Evolutionary conservation across 306 rosid species (phyloP), one percentile per base, ranked within the genome.

Genomic region (Castanea mollissima): DNA sequence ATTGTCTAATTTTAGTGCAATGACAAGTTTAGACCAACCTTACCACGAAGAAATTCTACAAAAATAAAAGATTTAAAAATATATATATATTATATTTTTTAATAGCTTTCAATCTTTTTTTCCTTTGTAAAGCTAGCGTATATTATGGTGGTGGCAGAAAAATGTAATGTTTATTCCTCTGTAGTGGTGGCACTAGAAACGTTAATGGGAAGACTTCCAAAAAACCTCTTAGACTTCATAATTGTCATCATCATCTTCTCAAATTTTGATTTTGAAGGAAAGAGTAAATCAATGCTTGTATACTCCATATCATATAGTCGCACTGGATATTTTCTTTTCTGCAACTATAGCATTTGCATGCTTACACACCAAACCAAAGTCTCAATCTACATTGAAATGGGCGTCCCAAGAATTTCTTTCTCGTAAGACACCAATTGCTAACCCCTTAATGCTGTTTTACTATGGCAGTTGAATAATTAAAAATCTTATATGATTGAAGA

Each of bases 101-200:
- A 35, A 35, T 35, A 35, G 5, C 4, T 35, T 35, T 35, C 27
- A 25, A 25, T 14, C n/a, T 5, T 35, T 35, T 1, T 23, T 27
- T 5, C 13, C 27, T 73, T 3, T 79, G 49, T 19, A 79, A 67
- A 79, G 16, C 46, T 51, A 8, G 74, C 67, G 0, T 73, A 62
- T 21, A 73, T 78, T 5, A 0, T 73, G 31, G 23, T 20, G 0
- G 73, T 79, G 3, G 72, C 82, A 25, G 14, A 31, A 46, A 78
- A 71, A 59, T 58, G 82, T 25, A 79, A 80, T 74, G 79, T 78
- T 3, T 78, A 78, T 2, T 69, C 76, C 8, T 78, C 70, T 56
- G 76, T 76, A 70, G 81, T 78, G 5, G 75, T 80, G 60, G 71
- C 55, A 4, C 46, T 80, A 9, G 80, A 81, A 69, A 75, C 55